These are phyloP conservation scores for Gossypium davidsonii DNA, from an alignment of 441 rosid species.

Conservation along the genomic window DNA sequence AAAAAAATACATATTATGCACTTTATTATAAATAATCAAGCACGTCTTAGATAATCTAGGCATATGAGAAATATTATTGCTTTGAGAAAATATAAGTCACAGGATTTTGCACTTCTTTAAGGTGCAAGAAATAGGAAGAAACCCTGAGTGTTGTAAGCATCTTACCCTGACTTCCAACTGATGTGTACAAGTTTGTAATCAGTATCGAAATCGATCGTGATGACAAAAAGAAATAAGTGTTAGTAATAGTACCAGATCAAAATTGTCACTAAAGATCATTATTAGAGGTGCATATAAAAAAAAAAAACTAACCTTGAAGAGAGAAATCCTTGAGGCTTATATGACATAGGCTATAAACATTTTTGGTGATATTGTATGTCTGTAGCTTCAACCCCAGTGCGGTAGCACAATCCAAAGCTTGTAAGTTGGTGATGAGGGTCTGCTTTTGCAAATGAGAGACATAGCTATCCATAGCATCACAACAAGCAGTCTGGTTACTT, in stretches of 20 bases:
- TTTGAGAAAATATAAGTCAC: no score
- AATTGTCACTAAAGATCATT: background rate
- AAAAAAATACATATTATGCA: background rate
- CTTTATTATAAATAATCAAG: no score
- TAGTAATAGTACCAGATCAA: conserved; percentile 28
- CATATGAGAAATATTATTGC: background rate
- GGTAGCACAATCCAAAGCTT: conserved; percentile 85
- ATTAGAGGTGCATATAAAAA: background rate
- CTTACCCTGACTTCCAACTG: conserved; percentile 56
- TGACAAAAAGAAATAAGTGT: conserved; percentile 14
- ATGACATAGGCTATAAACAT: conserved; percentile 72
- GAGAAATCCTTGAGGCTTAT: conserved; percentile 93
- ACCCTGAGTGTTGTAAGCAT: background rate
- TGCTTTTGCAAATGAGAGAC: conserved; percentile 91
- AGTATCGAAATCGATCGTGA: background rate
- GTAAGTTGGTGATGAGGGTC: conserved; percentile 79
- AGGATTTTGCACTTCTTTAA: no score
- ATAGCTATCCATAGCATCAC: conserved; percentile 69
- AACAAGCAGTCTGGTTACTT: conserved; percentile 57
- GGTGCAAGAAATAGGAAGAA: background rate
- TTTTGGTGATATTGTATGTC: conserved; percentile 49
- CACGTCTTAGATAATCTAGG: background rate
- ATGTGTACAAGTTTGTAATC: conserved; percentile 13
- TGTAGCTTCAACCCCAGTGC: conserved; percentile 62
- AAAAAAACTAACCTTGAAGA: conserved; percentile 62